phyloP scores from a whole-genome alignment of 78 protist species.

The slime mould (Dictyostelium discoideum) region DNA sequence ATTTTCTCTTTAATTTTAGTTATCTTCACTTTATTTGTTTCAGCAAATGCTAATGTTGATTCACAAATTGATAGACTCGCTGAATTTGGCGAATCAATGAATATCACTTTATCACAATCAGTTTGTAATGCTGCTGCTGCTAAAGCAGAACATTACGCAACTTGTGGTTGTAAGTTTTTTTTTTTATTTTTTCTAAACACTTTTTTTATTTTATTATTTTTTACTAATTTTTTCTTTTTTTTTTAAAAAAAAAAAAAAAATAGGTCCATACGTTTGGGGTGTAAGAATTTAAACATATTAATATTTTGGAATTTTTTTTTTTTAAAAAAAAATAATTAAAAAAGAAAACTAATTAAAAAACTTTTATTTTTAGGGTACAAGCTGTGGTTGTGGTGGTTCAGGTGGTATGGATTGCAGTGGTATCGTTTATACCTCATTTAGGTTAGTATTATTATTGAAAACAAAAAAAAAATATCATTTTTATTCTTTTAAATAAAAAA shows the following conservation, averaged over 20 bases:
- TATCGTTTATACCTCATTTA: slow-evolving; percentile 54
- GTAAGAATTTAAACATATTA: background rate
- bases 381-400: slow-evolving; percentile 62
- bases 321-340: background rate
- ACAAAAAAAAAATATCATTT: no score
- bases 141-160: slow-evolving; percentile 21
- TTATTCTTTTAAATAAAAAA: no score
- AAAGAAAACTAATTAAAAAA: background rate
- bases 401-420: slow-evolving; percentile 80
- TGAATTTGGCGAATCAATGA: background rate
- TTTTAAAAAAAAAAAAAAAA: background rate
- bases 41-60: background rate
- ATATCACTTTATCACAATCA: slow-evolving; percentile 8
- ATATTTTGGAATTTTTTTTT: background rate
- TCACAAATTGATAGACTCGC: background rate
- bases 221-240: background rate
- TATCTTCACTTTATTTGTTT: background rate
- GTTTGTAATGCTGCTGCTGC: slow-evolving; percentile 10
- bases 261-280: background rate
- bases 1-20: background rate
- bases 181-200: background rate
- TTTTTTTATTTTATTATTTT: background rate
- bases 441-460: background rate
- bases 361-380: slow-evolving; percentile 25
- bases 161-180: slow-evolving; percentile 44